These are phyloP conservation scores for Boletus edulis DNA, from an alignment of 768 basidiomycete species.

Conservation along the genomic window DNA sequence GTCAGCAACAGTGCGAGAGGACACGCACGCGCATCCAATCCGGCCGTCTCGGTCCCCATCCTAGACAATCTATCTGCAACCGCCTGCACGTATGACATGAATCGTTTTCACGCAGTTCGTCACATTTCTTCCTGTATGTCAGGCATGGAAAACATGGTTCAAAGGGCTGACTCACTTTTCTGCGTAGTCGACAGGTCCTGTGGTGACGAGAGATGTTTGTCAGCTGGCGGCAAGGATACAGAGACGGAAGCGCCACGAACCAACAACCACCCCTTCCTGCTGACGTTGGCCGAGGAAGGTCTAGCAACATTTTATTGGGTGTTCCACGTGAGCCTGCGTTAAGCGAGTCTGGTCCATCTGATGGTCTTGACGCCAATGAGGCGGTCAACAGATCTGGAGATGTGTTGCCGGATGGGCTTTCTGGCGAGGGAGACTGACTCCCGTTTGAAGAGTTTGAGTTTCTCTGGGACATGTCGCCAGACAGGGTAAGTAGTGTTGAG, in stretches of 20 bases:
- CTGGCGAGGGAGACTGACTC: slow-evolving; percentile 49
- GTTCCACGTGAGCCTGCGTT: slow-evolving; percentile 34
- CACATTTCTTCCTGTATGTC: slow-evolving; percentile 66
- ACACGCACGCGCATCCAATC: slow-evolving; percentile 81
- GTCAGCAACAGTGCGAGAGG: slow-evolving; percentile 1
- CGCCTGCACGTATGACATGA: slow-evolving; percentile 81
- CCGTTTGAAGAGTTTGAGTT: slow-evolving; percentile 48
- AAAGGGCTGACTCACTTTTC: slow-evolving; percentile 55
- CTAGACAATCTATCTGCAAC: slow-evolving; percentile 77
- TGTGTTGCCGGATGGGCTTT: slow-evolving; percentile 40
- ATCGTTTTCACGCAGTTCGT: slow-evolving; percentile 78
- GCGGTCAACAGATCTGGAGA: slow-evolving; percentile 43
- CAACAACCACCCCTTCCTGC: slow-evolving; percentile 78
- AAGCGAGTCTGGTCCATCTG: slow-evolving; percentile 33
- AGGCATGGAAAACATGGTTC: background rate
- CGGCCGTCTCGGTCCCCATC: slow-evolving; percentile 83
- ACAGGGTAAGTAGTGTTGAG: slow-evolving; percentile 15
- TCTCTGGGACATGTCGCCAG: slow-evolving; percentile 46
- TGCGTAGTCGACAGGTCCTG: slow-evolving; percentile 81
- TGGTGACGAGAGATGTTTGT: background rate
- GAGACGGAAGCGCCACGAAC: slow-evolving; percentile 41
- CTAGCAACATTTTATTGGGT: slow-evolving; percentile 45
- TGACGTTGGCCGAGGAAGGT: slow-evolving; percentile 50
- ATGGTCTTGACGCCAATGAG: slow-evolving; percentile 35
- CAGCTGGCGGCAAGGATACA: slow-evolving; percentile 1